These are phyloP conservation scores for Ceratocystis variospora DNA, from an alignment of 2,329 filamentous ascomycete species.

Conservation along the genomic window DNA sequence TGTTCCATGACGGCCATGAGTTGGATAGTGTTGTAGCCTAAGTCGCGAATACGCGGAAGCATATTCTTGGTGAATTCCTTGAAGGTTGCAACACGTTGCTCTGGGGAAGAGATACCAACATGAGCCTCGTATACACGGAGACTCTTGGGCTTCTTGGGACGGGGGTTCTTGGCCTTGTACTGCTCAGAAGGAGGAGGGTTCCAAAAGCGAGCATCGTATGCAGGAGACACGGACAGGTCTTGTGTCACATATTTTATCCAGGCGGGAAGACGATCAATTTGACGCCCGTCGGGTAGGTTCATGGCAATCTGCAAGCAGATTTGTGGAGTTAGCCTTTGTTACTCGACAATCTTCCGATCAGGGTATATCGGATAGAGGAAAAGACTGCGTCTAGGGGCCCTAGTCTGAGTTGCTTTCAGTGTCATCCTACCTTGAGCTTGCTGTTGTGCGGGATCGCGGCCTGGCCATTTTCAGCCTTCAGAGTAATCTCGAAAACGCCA, in stretches of 20 bases:
- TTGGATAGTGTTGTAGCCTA: constrained; percentile 96
- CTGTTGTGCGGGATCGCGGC: constrained; percentile 81
- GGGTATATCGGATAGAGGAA: background rate
- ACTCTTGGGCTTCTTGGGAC: constrained; percentile 71
- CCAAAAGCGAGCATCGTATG: constrained; percentile 95
- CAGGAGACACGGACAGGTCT: constrained; percentile 74
- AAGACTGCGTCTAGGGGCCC: too few species aligned
- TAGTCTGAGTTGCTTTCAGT: too few species aligned
- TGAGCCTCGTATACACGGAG: constrained; percentile 97
- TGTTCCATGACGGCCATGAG: constrained; percentile 99
- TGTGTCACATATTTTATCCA: constrained; percentile 98
- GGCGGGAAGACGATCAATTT: constrained; percentile 75
- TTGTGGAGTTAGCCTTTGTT: background rate
- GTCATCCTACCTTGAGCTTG: constrained; percentile 67
- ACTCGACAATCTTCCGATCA: background rate
- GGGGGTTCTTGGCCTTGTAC: constrained; percentile 72
- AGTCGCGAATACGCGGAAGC: constrained; percentile 73
- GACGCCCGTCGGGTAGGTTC: constrained; percentile 62
- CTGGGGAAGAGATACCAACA: constrained; percentile 88
- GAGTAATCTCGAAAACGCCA: constrained; percentile 71
- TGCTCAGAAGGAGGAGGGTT: constrained; percentile 65
- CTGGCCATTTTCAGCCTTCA: constrained; percentile 60
- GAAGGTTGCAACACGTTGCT: constrained; percentile 79
- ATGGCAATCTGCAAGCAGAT: constrained; percentile 55
- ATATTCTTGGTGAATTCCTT: constrained; percentile 93